A percentile compares a stretch with the other conserved stretches of the same genome.
phyloP scores from a whole-genome alignment of 225 moss, liverwort and hornwort species.

The Thuidium tamariscinum region DNA sequence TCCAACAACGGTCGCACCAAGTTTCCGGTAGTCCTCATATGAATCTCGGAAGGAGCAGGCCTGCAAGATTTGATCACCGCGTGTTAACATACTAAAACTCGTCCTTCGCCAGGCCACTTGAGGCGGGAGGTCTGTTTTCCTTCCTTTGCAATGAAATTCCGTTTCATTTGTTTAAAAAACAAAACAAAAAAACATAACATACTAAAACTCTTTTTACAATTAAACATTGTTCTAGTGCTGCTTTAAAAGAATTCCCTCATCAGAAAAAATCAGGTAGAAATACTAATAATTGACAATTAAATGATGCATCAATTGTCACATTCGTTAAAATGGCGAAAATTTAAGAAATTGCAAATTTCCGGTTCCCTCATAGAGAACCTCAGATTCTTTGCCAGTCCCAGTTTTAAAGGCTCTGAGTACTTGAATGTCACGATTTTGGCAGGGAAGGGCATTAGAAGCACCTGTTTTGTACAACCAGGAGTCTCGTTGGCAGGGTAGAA shows the following conservation, averaged over 20 bases:
- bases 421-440: not conserved
- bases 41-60: conserved; percentile 99
- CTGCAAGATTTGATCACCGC: conserved; percentile 17
- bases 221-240: not conserved
- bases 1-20: conserved; percentile 86
- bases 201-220: not conserved
- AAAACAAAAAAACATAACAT: no score
- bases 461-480: conserved; percentile 96
- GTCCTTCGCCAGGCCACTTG: no score
- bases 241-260: not conserved
- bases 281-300: no score
- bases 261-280: not conserved
- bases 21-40: conserved; percentile 70
- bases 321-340: not conserved
- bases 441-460: not conserved
- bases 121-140: no score
- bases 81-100: not conserved
- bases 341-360: not conserved
- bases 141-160: no score
- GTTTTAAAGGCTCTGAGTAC: not conserved
- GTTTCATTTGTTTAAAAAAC: no score
- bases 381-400: not conserved
- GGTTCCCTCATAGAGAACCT: not conserved
- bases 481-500: conserved; percentile 93
- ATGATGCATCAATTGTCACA: not conserved